These are phyloP conservation scores for Buxus sempervirens DNA, from an alignment of 164 flowering plant species.

Conservation along the genomic window DNA sequence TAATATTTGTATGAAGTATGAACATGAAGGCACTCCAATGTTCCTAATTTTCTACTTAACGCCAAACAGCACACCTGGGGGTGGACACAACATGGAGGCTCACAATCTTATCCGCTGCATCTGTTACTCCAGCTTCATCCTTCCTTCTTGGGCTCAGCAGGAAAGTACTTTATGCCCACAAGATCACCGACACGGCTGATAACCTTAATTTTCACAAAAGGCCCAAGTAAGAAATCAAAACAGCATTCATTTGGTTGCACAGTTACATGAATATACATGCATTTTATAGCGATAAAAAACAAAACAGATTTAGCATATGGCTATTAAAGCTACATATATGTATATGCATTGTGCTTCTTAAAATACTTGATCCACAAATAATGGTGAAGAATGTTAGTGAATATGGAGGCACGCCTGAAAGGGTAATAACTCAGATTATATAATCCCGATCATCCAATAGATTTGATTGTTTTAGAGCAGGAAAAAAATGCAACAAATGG, in stretches of 20 bases:
- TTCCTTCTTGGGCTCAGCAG: conserved; percentile 56
- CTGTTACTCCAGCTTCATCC: conserved; percentile 41
- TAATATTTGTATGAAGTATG: background rate
- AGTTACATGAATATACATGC: background rate
- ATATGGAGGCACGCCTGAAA: background rate
- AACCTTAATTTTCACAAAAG: conserved; percentile 41
- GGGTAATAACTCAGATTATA: background rate
- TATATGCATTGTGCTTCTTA: background rate
- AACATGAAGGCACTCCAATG: background rate
- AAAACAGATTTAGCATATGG: no score
- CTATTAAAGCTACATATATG: background rate
- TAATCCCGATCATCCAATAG: background rate
- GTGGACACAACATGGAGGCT: background rate
- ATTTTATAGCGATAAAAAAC: no score
- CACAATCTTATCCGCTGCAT: background rate
- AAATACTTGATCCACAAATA: background rate
- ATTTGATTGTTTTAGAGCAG: background rate
- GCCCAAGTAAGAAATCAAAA: background rate
- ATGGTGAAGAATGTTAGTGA: background rate
- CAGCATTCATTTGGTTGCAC: background rate
- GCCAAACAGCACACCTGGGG: no score
- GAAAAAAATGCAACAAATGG: background rate
- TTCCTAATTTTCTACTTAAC: background rate
- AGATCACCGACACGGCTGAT: conserved; percentile 83
- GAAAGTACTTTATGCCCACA: conserved; percentile 87